Percentiles rank a stretch among this genome's conserved stretches.
Conservation (phyloP, 495 filamentous ascomycete species). For the Talaromyces proteolyticus region DNA sequence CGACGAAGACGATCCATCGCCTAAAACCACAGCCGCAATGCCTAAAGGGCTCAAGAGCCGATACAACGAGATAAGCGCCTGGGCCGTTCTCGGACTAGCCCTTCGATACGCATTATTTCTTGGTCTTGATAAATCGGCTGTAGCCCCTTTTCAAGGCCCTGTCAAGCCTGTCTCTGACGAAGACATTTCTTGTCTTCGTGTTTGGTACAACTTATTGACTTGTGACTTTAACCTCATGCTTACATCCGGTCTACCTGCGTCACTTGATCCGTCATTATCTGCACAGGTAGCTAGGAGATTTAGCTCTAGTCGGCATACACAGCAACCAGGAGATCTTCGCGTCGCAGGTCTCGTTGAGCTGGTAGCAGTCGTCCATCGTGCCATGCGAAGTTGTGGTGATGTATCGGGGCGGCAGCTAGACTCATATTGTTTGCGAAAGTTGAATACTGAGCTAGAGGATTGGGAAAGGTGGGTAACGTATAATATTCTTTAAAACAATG, state of each 20-base stretch:
- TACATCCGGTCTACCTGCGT: constrained; percentile 12
- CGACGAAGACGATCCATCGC: constrained; percentile 5
- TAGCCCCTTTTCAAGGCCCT: constrained; percentile 4
- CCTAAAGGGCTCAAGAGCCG: constrained; percentile 5
- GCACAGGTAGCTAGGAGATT: constrained; percentile 7
- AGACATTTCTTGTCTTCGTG: constrained; percentile 7
- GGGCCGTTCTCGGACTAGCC: constrained; percentile 13
- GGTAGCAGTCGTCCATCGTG: constrained; percentile 10
- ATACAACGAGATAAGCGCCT: constrained; percentile 17
- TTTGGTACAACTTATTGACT: constrained; percentile 14
- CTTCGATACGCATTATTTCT: constrained; percentile 14
- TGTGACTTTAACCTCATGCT: constrained; percentile 18
- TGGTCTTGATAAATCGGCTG: constrained; percentile 8
- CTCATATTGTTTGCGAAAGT: neutral
- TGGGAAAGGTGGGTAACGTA: constrained; percentile 10
- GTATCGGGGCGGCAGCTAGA: constrained; percentile 10
- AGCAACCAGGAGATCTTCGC: constrained; percentile 8
- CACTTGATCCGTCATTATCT: constrained; percentile 7
- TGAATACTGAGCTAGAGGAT: constrained; percentile 11
- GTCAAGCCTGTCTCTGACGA: constrained; percentile 1
- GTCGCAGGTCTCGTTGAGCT: constrained; percentile 13
- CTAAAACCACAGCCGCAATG: neutral
- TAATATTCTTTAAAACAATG: neutral
- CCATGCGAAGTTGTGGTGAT: constrained; percentile 11
- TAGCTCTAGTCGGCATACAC: neutral